Conservation (phyloP, 352 stramenopile species). For the Phytophthora ramorum region DNA sequence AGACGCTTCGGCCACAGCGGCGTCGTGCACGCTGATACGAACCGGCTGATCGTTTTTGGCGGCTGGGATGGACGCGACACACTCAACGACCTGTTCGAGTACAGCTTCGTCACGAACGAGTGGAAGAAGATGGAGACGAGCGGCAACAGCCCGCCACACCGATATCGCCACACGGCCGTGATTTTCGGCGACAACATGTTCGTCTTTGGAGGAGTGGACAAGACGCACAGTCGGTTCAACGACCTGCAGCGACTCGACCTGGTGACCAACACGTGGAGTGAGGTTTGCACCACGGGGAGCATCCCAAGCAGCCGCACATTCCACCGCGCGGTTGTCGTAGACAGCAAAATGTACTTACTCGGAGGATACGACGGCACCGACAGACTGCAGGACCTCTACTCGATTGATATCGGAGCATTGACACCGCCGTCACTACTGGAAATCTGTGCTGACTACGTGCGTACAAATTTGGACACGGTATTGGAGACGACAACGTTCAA, state of each 20-base stretch:
- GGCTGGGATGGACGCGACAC: slow-evolving; percentile 90
- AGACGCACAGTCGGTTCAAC: slow-evolving; percentile 89
- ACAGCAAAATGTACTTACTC: slow-evolving; percentile 87
- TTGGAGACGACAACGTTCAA: slow-evolving; percentile 77
- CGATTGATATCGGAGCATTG: slow-evolving; percentile 83
- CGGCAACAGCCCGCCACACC: slow-evolving; percentile 68
- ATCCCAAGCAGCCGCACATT: slow-evolving; percentile 89
- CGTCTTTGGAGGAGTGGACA: slow-evolving; percentile 91
- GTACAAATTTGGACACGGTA: slow-evolving; percentile 70
- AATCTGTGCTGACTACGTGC: slow-evolving; percentile 75
- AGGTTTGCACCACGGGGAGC: slow-evolving; percentile 83
- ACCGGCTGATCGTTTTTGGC: slow-evolving; percentile 86
- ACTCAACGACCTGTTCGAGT: slow-evolving; percentile 86
- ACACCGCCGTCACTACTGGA: slow-evolving; percentile 76
- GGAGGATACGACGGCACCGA: slow-evolving; percentile 89
- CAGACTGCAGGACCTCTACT: slow-evolving; percentile 85
- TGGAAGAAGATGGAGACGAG: slow-evolving; percentile 72
- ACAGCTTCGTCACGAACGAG: slow-evolving; percentile 70
- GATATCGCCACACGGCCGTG: slow-evolving; percentile 88
- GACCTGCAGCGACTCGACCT: slow-evolving; percentile 84
- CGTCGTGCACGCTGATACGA: slow-evolving; percentile 72
- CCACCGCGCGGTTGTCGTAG: slow-evolving; percentile 81
- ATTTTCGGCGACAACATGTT: slow-evolving; percentile 90
- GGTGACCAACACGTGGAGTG: slow-evolving; percentile 84
- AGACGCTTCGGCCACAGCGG: slow-evolving; percentile 86